Evolutionary conservation across 345 rosid genomes (phyloP), one percentile per base, ranked within the genome.

Genomic region (Linum lewisii): DNA sequence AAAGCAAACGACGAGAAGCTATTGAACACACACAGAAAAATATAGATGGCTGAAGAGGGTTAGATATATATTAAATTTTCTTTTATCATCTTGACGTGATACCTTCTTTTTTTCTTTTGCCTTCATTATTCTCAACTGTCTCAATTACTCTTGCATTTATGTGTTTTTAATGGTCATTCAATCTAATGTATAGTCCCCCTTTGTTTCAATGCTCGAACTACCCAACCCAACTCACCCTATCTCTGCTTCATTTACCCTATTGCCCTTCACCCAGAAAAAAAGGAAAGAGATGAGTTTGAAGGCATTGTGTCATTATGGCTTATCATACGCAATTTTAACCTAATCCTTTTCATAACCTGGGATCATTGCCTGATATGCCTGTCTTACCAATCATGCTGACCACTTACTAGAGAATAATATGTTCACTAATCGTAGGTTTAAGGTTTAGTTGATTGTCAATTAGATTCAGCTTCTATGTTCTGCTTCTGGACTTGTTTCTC

Each of bases 101-200:
- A 68, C 66, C 79, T 80, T 80, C 47, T 42, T 42, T 11, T 34
- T 16, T 16, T 16, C 47, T 16, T 42, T 42, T 11, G 16, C 47
- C 47, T 42, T 89, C 85, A 75, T 83, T 82, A 84, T 87, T 83
- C 86, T 86, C 97, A 86, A 89, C 85, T 63, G 95, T 76, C 87
- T 78, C 95, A 79, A 78, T 89, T 85, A 93, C 95, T 84, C 66
- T 74, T 72, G 95, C 99, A 93, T 93, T 89, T 81, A 89, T 81
- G 75, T 77, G 86, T 72, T 89, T 80, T 82, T 84, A 92, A 83
- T 82, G 84, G 73, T 71, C 75, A 69, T 82, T 77, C 83, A 79
- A 82, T 80, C 89, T 68, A 65, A 71, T 62, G 44, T 73, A 61
- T 8, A 29, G 34, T 71, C 52, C 49, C 52, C 66, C 56, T 66